phyloP scores from a whole-genome alignment of 176 grass and related monocot genomes.

The Ensete glaucum region DNA sequence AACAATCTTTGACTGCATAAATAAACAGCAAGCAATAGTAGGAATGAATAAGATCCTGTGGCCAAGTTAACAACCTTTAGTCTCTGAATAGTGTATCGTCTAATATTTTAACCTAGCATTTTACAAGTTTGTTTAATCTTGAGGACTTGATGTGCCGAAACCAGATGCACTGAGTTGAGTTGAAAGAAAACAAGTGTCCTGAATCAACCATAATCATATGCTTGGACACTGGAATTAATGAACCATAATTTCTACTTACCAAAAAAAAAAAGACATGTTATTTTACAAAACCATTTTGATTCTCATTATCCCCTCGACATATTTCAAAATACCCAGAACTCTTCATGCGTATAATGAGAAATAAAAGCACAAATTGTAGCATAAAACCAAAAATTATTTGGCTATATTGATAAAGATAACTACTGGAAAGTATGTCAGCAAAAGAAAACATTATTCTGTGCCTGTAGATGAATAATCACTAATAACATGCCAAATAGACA shows the following conservation, averaged over 20 bases:
- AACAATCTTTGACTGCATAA: constrained; percentile 60
- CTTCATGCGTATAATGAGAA: not conserved
- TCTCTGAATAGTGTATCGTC: not conserved
- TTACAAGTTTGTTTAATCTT: not conserved
- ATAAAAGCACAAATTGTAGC: not conserved
- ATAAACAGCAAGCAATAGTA: constrained; percentile 1
- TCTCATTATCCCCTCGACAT: not conserved
- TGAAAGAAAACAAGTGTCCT: not conserved
- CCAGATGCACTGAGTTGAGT: not conserved
- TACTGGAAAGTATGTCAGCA: not conserved
- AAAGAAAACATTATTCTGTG: not conserved
- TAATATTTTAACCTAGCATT: not conserved
- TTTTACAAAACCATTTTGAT: not conserved
- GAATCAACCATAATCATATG: not conserved
- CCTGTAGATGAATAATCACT: not conserved
- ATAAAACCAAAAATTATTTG: not conserved
- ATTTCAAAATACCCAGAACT: too few relatives aligned
- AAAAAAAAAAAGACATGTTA: too few relatives aligned
- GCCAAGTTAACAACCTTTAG: not conserved
- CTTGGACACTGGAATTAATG: not conserved
- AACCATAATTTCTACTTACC: too few relatives aligned
- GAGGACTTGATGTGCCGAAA: not conserved
- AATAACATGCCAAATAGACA: not conserved
- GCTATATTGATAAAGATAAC: not conserved
- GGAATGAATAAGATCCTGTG: too few relatives aligned